A percentile compares a stretch with the other conserved stretches of the same genome.
These are phyloP conservation scores for Yamadazyma sp. DNA, from an alignment of 805 yeast genomes.

Conservation along the genomic window DNA sequence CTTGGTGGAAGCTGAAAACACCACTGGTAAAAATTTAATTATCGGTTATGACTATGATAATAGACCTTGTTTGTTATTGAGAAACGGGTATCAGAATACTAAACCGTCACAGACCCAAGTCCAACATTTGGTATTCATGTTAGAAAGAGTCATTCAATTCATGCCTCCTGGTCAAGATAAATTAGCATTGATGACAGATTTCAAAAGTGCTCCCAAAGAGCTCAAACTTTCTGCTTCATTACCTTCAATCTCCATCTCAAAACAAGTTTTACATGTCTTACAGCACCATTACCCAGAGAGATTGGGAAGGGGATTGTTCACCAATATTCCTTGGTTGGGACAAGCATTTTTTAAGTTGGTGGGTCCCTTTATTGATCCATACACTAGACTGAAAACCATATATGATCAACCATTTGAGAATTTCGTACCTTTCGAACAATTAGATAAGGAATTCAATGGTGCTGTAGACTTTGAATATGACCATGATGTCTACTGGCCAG, in stretches of 20 bases:
- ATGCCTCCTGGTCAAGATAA: constrained; percentile 62
- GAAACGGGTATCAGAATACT: constrained; percentile 56
- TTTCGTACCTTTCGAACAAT: constrained; percentile 50
- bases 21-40: constrained; percentile 52
- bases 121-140: constrained; percentile 55
- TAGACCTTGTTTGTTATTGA: constrained; percentile 51
- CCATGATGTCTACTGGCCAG: constrained; percentile 55
- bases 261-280: constrained; percentile 48
- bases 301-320: constrained; percentile 50
- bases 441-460: constrained; percentile 49
- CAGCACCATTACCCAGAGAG: constrained; percentile 61
- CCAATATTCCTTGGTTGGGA: constrained; percentile 57
- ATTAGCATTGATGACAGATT: constrained; percentile 53
- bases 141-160: constrained; percentile 49
- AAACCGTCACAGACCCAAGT: constrained; percentile 50
- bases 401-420: constrained; percentile 58
- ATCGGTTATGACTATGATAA: constrained; percentile 54
- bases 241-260: constrained; percentile 50
- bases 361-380: constrained; percentile 58
- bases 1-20: constrained; percentile 44
- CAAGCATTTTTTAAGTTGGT: constrained; percentile 54
- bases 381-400: constrained; percentile 53
- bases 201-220: constrained; percentile 43
- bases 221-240: constrained; percentile 38
- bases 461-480: constrained; percentile 49